Evolutionary conservation across 2,329 filamentous ascomycete species (phyloP).

Genomic region (Nigrospora oryzae): DNA sequence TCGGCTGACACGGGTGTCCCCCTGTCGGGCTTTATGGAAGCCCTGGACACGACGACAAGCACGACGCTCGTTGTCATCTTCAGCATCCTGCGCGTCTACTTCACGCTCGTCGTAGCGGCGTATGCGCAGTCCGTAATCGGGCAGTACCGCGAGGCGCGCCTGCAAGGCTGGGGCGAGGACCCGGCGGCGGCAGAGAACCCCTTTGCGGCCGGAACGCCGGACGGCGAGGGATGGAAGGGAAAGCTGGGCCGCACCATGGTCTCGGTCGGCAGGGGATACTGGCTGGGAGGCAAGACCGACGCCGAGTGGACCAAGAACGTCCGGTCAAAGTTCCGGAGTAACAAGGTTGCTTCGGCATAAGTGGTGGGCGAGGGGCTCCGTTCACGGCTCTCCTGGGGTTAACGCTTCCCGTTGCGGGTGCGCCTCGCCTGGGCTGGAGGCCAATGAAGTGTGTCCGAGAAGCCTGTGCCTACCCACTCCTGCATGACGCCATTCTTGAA

Average conservation of each 20-base stretch:
- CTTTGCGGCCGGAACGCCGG: constrained; percentile 61
- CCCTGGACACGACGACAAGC: constrained; percentile 61
- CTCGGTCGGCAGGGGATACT: constrained; percentile 65
- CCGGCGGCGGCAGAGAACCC: constrained; percentile 44
- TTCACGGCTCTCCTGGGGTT: not conserved
- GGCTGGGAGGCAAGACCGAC: constrained; percentile 62
- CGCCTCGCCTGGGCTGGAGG: no score
- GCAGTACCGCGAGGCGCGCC: constrained; percentile 49
- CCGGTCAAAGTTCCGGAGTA: constrained; percentile 44
- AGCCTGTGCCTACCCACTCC: not conserved
- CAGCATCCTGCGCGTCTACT: constrained; percentile 73
- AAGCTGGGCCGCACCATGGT: constrained; percentile 74
- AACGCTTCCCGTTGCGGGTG: not conserved
- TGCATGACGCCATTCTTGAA: constrained; percentile 1
- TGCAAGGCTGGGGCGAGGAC: constrained; percentile 29
- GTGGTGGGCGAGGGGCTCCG: not conserved
- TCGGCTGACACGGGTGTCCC: constrained; percentile 9
- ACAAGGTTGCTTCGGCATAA: constrained; percentile 3
- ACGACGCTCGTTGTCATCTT: constrained; percentile 68
- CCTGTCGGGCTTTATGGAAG: constrained; percentile 10
- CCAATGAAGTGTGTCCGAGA: no score
- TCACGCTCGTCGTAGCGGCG: constrained; percentile 73
- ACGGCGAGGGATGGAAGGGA: constrained; percentile 72
- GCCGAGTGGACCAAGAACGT: constrained; percentile 62
- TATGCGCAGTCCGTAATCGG: constrained; percentile 72